Conservation (phyloP, 169 alveolate species). For the Eimeria tenella region DNA sequence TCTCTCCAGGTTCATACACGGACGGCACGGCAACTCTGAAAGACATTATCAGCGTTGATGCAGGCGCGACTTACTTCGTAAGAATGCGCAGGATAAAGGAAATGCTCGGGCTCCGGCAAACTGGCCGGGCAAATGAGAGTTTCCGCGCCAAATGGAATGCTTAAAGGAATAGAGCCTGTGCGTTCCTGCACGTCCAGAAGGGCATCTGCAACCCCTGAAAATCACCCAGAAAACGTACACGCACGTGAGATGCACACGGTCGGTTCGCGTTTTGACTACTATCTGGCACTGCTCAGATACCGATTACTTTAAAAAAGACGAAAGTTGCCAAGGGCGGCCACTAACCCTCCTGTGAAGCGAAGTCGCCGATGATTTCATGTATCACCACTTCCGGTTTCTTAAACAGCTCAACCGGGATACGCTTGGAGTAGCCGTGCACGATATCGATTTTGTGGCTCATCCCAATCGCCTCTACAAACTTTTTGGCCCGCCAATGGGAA, state of each 20-base stretch:
- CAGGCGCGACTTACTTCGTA: constrained; percentile 15
- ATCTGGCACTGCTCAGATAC: background rate
- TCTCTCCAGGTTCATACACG: too few species aligned
- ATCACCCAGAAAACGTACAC: background rate
- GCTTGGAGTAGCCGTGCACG: constrained; percentile 53
- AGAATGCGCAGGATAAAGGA: constrained; percentile 78
- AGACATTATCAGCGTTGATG: too few species aligned
- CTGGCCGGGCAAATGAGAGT: constrained; percentile 88
- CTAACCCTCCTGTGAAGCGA: constrained; percentile 92
- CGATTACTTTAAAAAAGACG: background rate
- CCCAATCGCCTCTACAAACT: constrained; percentile 66
- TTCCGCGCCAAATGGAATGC: constrained; percentile 89
- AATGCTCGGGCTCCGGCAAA: constrained; percentile 88
- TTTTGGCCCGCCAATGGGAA: constrained; percentile 48
- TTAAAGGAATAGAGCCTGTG: constrained; percentile 82
- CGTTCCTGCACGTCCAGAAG: constrained; percentile 88
- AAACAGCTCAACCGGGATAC: constrained; percentile 39
- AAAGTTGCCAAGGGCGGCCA: constrained; percentile 41
- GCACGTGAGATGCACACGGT: background rate
- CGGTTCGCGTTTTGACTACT: background rate
- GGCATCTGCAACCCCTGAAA: constrained; percentile 89
- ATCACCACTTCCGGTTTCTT: constrained; percentile 79
- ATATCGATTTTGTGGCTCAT: constrained; percentile 65
- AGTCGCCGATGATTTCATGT: constrained; percentile 92
- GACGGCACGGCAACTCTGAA: too few species aligned